Percentiles rank a stretch among this genome's conserved stretches.
These are phyloP conservation scores for Sporisorium reilianum DNA, from an alignment of 1,284 basidiomycete genomes.

Conservation along the genomic window DNA sequence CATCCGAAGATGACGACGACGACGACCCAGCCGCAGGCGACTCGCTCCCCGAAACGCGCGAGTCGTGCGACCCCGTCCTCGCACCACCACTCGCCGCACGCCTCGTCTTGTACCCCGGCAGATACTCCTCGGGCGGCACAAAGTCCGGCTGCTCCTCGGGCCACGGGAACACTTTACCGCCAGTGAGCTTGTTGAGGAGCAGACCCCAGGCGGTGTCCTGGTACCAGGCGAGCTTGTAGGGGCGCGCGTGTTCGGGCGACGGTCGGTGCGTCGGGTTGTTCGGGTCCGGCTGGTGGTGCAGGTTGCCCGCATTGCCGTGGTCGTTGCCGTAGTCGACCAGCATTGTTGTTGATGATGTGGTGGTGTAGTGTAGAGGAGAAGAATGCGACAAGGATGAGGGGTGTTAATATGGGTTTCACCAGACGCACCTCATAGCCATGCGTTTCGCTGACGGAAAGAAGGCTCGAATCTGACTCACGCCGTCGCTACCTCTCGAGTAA, in stretches of 20 bases:
- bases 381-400: too few relatives aligned
- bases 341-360: not conserved
- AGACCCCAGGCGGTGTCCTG: conserved; percentile 42
- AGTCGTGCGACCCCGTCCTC: not conserved
- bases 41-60: not conserved
- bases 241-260: conserved; percentile 18
- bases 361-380: not conserved
- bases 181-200: conserved; percentile 31
- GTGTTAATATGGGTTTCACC: too few relatives aligned
- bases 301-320: conserved; percentile 15
- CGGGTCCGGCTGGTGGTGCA: conserved; percentile 30
- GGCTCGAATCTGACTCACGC: too few relatives aligned
- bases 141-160: conserved; percentile 44
- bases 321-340: conserved; percentile 15
- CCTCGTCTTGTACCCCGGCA: conserved; percentile 30
- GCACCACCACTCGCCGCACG: not conserved
- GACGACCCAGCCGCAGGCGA: not conserved
- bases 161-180: conserved; percentile 30
- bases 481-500: too few relatives aligned
- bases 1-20: not conserved
- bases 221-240: conserved; percentile 39
- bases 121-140: conserved; percentile 37
- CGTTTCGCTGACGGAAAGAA: too few relatives aligned
- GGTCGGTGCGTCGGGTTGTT: conserved; percentile 13
- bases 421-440: too few relatives aligned